Percentiles rank a stretch among this genome's conserved stretches.
phyloP scores from a whole-genome alignment of 2,329 filamentous ascomycete species.

The Ramularia collo-cygni region DNA sequence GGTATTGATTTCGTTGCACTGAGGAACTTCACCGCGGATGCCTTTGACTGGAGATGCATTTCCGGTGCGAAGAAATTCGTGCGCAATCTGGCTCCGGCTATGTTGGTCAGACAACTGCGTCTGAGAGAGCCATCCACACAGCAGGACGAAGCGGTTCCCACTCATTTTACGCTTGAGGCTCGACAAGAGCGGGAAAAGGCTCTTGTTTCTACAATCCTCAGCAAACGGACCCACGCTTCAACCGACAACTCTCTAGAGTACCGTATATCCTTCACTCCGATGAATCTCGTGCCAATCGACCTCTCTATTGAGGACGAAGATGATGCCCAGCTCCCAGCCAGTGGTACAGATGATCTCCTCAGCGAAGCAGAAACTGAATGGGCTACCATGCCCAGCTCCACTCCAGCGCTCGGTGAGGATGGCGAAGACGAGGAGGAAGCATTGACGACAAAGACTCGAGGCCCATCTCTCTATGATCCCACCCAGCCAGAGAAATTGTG shows the following conservation, averaged over 20 bases:
- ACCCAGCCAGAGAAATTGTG: constrained; percentile 59
- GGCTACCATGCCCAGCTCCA: constrained; percentile 14
- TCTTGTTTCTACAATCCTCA: constrained; percentile 61
- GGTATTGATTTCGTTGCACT: constrained; percentile 60
- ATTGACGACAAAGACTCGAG: constrained; percentile 39
- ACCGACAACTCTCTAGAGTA: constrained; percentile 73
- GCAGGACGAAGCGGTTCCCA: constrained; percentile 8
- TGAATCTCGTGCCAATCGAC: constrained; percentile 70
- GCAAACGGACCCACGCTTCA: constrained; percentile 60
- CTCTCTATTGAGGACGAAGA: constrained; percentile 68
- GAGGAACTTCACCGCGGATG: constrained; percentile 66
- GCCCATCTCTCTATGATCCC: constrained; percentile 54
- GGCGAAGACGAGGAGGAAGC: constrained; percentile 30
- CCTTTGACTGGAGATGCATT: constrained; percentile 78
- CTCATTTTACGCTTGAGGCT: constrained; percentile 27
- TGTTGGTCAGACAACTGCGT: constrained; percentile 57
- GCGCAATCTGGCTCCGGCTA: constrained; percentile 66
- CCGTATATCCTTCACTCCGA: constrained; percentile 69
- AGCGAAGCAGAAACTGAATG: constrained; percentile 28
- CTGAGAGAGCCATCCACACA: constrained; percentile 24
- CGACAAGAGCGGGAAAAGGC: constrained; percentile 43
- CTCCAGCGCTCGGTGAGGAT: constrained; percentile 11
- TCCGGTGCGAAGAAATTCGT: constrained; percentile 80
- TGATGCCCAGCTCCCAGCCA: constrained; percentile 33
- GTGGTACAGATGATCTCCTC: constrained; percentile 26